Evolutionary conservation across 345 rosid species (phyloP).

Genomic region (Lenwebbia sp.): DNA sequence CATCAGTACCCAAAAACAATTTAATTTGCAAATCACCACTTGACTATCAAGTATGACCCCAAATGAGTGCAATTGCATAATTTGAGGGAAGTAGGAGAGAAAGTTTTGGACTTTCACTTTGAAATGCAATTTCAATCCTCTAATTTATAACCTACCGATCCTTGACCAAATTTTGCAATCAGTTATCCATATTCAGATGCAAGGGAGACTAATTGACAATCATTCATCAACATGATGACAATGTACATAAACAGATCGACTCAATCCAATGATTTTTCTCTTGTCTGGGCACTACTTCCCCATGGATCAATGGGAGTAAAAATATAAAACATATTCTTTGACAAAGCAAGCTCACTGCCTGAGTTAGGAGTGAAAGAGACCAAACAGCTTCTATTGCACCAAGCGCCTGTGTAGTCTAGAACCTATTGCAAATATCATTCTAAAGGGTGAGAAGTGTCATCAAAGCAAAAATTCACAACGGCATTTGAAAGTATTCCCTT

Average conservation of each 20-base stretch:
- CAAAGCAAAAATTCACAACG: background rate
- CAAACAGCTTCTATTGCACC: background rate
- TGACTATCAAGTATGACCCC: background rate
- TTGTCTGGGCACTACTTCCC: background rate
- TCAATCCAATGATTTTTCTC: background rate
- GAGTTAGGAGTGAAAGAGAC: background rate
- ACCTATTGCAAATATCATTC: background rate
- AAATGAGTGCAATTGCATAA: background rate
- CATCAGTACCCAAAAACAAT: background rate
- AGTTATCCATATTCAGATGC: background rate
- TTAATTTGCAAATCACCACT: background rate
- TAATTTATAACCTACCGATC: background rate
- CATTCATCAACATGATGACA: background rate
- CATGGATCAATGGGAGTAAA: background rate
- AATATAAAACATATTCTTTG: background rate
- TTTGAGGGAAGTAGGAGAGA: background rate
- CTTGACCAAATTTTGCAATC: background rate
- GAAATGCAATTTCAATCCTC: background rate
- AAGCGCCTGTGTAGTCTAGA: background rate
- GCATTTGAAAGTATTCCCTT: background rate
- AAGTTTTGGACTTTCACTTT: background rate
- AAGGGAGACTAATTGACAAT: background rate
- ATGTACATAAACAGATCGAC: background rate
- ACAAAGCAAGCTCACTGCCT: background rate
- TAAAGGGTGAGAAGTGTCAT: background rate